These are phyloP conservation scores for Leucaena leucocephala DNA, from an alignment of 306 rosid species.

Conservation along the genomic window DNA sequence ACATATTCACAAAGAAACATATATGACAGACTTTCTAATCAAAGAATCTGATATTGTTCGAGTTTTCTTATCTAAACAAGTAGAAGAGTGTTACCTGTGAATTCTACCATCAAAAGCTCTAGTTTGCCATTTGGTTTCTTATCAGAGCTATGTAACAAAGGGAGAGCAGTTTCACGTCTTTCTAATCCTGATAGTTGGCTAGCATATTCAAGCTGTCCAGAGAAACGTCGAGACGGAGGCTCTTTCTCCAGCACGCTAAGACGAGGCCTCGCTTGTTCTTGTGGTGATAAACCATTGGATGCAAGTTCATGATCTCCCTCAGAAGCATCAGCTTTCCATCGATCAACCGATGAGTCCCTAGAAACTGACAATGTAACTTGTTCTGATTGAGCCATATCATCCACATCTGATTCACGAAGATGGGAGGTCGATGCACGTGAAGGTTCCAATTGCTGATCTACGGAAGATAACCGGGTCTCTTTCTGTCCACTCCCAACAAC, in stretches of 20 bases:
- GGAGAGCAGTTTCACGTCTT: slow-evolving; percentile 92
- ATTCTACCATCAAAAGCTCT: slow-evolving; percentile 94
- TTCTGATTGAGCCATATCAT: slow-evolving; percentile 43
- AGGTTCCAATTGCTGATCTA: slow-evolving; percentile 68
- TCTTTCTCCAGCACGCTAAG: slow-evolving; percentile 95
- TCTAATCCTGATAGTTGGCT: slow-evolving; percentile 86
- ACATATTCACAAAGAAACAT: neutral
- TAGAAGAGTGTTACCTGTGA: slow-evolving; percentile 64
- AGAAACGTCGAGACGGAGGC: slow-evolving; percentile 88
- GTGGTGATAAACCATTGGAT: slow-evolving; percentile 73
- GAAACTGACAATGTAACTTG: slow-evolving; percentile 53
- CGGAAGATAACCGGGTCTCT: slow-evolving; percentile 57
- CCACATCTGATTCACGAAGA: slow-evolving; percentile 71
- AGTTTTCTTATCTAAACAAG: neutral
- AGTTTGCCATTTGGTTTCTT: slow-evolving; percentile 87
- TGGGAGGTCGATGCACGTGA: slow-evolving; percentile 77
- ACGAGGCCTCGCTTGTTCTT: slow-evolving; percentile 94
- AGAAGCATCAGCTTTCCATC: slow-evolving; percentile 70
- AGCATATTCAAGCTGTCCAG: slow-evolving; percentile 95
- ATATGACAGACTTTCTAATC: neutral
- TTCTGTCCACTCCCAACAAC: slow-evolving; percentile 80
- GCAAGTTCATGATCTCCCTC: slow-evolving; percentile 61
- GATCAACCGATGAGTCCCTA: slow-evolving; percentile 63
- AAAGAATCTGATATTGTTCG: too few relatives aligned
- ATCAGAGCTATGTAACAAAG: slow-evolving; percentile 87